Base-by-base conservation (phyloP, 2,329 filamentous ascomycete genomes). In the Fusarium globosum region DNA sequence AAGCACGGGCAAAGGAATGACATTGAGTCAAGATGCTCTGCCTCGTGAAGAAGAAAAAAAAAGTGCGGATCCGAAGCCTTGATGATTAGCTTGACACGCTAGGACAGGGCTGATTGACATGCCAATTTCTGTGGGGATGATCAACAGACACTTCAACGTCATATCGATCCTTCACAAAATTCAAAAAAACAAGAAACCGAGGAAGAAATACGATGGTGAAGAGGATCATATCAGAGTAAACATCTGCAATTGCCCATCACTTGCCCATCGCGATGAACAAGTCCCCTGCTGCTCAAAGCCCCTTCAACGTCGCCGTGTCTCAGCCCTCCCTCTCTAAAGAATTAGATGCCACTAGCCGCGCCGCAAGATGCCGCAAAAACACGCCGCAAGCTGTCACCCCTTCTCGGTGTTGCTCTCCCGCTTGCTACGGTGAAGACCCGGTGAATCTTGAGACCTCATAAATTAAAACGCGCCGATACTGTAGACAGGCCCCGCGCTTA, bases 401-500 rank as follows among this genome's bases (percentile, higher is more conserved):
- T 23, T 21, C 28, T 63, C 69, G 69, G 63, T 51, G 26, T 56
- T 59, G 53, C n/a, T 58, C 69, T 57, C n/a, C 64, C 64, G 64
- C 33, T 9, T 21, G 20, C 21, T 13, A 42, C 14, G 30, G 41
- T 61, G 58, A 56, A 55, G 36, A 35, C 43, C 57, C 42, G 64
- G 59, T 64, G 39, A 72, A 28, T 41, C 33, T 59, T 18, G 23
- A 57, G 45, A 46, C 23, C 39, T 46, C 51, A 26, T 26, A 9
- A n/a, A 68, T 23, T 42, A 41, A 43, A 68, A 5, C 56, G 42
- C 64, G 69, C 53, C 63, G 56, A 56, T 30, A 4, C 30, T 30
- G 30, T 30, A 42, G 45, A 56, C 49, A 38, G 28, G 48, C 28
- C 39, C 53, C 53, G 62, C 52, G 62, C 41, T 36, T 67, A 63